These are phyloP conservation scores for Talaromyces stipitatus DNA, from an alignment of 495 filamentous ascomycete genomes.

Conservation along the genomic window DNA sequence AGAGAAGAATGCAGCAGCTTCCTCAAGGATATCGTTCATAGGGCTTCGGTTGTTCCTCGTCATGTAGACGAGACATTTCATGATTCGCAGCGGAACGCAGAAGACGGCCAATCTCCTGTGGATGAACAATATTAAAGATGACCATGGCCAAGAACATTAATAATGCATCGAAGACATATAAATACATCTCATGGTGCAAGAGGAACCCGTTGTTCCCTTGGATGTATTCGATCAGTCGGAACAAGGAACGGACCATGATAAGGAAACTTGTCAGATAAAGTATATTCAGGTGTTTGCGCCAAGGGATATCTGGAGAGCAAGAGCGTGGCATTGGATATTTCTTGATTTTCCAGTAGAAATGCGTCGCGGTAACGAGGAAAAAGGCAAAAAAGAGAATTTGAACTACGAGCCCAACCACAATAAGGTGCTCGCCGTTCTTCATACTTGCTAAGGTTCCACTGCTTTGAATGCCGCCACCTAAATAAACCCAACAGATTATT, in stretches of 20 bases:
- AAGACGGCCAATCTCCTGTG: constrained; percentile 16
- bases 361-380: constrained; percentile 26
- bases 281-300: constrained; percentile 43
- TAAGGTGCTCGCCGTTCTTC: constrained; percentile 30
- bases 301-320: constrained; percentile 20
- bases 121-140: constrained; percentile 34
- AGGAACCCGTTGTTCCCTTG: constrained; percentile 47
- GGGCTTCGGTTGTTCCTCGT: background rate
- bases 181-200: constrained; percentile 48
- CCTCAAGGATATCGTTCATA: background rate
- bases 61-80: background rate
- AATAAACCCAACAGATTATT: constrained; percentile 1
- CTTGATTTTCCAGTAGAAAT: constrained; percentile 31
- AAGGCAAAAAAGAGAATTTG: constrained; percentile 37
- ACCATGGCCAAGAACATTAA: constrained; percentile 50
- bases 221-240: constrained; percentile 56
- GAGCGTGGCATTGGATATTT: constrained; percentile 12
- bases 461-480: constrained; percentile 4
- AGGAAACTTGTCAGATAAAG: constrained; percentile 46
- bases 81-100: background rate
- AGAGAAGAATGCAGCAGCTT: background rate
- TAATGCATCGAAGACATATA: constrained; percentile 57
- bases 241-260: constrained; percentile 54
- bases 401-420: constrained; percentile 36
- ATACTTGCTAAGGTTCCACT: background rate